These are phyloP conservation scores for Colletotrichum acutatum DNA, from an alignment of 2,329 filamentous ascomycete genomes.

Conservation along the genomic window DNA sequence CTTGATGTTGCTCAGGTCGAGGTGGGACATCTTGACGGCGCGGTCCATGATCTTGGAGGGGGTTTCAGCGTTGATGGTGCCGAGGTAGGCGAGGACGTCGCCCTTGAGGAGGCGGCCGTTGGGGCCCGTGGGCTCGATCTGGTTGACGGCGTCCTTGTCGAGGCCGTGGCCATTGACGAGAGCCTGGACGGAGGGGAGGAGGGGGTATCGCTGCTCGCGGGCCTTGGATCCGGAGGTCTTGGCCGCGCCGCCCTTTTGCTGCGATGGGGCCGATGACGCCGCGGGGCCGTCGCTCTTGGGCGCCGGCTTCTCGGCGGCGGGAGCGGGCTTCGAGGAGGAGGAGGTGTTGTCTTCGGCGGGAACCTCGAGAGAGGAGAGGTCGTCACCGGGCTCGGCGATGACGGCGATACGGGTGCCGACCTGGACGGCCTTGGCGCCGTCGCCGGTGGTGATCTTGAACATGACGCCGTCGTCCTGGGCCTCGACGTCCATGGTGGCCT, in stretches of 20 bases:
- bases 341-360: conserved; percentile 72
- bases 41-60: conserved; percentile 77
- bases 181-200: conserved; percentile 85
- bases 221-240: conserved; percentile 58
- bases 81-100: conserved; percentile 91
- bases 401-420: conserved; percentile 87
- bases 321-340: conserved; percentile 45
- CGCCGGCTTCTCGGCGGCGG: conserved; percentile 41
- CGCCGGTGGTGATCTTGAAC: conserved; percentile 81
- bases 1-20: conserved; percentile 97
- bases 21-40: conserved; percentile 80
- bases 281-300: conserved; percentile 35
- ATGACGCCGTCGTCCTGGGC: conserved; percentile 89
- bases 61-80: conserved; percentile 77
- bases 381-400: conserved; percentile 83
- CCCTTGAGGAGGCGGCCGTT: conserved; percentile 92
- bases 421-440: conserved; percentile 80
- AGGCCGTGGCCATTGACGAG: conserved; percentile 84
- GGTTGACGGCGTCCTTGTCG: conserved; percentile 77
- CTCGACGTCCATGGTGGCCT: conserved; percentile 95
- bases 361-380: conserved; percentile 78
- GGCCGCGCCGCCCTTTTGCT: conserved; percentile 44
- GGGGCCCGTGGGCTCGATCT: conserved; percentile 89
- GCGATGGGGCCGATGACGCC: conserved; percentile 37
- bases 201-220: conserved; percentile 75